phyloP scores from a whole-genome alignment of 805 yeast genomes.

The Nakazawaea pomicola region DNA sequence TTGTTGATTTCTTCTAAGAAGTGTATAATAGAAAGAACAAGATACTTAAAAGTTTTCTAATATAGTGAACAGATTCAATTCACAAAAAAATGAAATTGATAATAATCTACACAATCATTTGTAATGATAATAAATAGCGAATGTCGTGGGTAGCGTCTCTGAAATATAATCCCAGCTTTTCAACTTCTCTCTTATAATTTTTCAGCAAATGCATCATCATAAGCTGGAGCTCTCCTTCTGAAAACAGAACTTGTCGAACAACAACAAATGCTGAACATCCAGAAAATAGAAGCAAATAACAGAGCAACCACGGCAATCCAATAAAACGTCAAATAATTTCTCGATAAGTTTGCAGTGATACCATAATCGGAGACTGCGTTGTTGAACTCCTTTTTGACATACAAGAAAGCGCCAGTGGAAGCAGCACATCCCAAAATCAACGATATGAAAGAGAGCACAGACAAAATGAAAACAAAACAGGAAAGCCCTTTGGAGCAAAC shows the following conservation, averaged over 20 bases:
- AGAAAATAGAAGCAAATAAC: slow-evolving; percentile 14
- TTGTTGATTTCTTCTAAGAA: slow-evolving; percentile 17
- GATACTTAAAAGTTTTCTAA: no score
- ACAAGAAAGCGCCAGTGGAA: slow-evolving; percentile 57
- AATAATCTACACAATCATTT: no score
- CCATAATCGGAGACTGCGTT: slow-evolving; percentile 45
- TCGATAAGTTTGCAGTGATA: slow-evolving; percentile 39
- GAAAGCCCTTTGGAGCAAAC: slow-evolving; percentile 42
- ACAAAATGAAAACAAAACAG: slow-evolving; percentile 38
- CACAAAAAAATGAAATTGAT: no score
- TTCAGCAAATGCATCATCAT: background rate
- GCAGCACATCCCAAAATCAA: slow-evolving; percentile 45
- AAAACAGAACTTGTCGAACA: slow-evolving; percentile 7
- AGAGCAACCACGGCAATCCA: slow-evolving; percentile 22
- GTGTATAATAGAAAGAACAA: no score
- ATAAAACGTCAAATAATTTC: slow-evolving; percentile 19
- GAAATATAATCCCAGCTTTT: no score
- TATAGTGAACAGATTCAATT: no score
- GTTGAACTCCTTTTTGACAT: slow-evolving; percentile 47
- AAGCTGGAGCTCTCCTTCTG: background rate
- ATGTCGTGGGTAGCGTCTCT: no score
- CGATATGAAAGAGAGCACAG: slow-evolving; percentile 34
- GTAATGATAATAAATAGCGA: no score
- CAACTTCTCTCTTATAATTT: no score
- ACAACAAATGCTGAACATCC: slow-evolving; percentile 16